phyloP scores from a whole-genome alignment of 257 asterid species.

The Rubia yunnanensis region DNA sequence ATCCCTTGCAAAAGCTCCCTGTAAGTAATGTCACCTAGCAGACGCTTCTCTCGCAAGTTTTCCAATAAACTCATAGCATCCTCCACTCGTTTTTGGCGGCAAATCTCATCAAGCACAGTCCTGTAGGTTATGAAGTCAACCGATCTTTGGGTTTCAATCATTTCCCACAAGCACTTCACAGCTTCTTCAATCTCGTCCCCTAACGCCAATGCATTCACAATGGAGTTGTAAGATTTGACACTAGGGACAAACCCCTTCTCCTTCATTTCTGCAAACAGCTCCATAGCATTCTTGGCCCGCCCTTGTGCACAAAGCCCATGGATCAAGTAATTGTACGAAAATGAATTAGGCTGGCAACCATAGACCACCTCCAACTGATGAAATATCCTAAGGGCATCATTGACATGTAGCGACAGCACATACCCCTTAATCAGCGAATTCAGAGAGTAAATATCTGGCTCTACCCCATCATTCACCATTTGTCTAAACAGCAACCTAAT shows the following conservation, averaged over 20 bases:
- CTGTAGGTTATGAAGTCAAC: conserved; percentile 65
- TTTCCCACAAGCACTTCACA: conserved; percentile 66
- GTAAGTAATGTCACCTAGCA: conserved; percentile 38
- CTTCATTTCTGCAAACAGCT: conserved; percentile 69
- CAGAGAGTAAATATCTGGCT: conserved; percentile 75
- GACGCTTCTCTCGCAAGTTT: conserved; percentile 46
- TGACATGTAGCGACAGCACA: conserved; percentile 80
- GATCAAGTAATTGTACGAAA: conserved; percentile 70
- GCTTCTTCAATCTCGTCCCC: conserved; percentile 81
- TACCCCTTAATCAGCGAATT: conserved; percentile 91
- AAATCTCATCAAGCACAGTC: conserved; percentile 67
- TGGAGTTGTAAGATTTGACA: conserved; percentile 71
- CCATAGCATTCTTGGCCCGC: conserved; percentile 70
- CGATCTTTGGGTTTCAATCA: conserved; percentile 46
- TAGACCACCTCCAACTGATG: conserved; percentile 82
- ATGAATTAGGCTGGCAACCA: conserved; percentile 60
- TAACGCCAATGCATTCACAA: conserved; percentile 72
- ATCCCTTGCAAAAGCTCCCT: conserved; percentile 43
- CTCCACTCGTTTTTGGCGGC: conserved; percentile 35
- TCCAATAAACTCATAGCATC: conserved; percentile 50
- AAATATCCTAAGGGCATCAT: conserved; percentile 85
- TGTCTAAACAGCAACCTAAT: conserved; percentile 62
- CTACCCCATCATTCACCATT: conserved; percentile 79
- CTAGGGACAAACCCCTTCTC: conserved; percentile 65
- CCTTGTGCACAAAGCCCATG: conserved; percentile 93